Percentiles rank a stretch among this genome's conserved stretches.
These are phyloP conservation scores for Cladosporium phlei DNA, from an alignment of 2,329 filamentous ascomycete genomes.

Conservation along the genomic window DNA sequence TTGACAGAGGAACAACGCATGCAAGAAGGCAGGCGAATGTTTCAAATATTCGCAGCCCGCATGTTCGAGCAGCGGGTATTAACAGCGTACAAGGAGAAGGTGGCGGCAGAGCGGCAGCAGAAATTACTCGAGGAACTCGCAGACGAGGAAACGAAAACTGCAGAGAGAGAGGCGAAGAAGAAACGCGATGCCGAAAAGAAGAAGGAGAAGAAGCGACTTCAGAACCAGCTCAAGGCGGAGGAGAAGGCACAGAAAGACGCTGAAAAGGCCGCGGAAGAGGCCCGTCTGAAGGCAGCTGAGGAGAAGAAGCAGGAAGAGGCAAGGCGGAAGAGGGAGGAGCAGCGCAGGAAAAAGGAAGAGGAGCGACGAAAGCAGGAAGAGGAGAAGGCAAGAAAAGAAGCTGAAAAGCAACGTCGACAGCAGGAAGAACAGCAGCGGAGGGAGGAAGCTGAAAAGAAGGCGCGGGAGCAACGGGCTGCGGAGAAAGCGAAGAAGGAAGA, in stretches of 20 bases:
- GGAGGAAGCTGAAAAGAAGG: constrained; percentile 78
- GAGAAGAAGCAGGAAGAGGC: constrained; percentile 76
- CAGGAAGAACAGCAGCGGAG: constrained; percentile 84
- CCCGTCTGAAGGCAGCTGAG: constrained; percentile 68
- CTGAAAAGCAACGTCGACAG: constrained; percentile 71
- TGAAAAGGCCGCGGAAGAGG: constrained; percentile 83
- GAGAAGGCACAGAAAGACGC: constrained; percentile 84
- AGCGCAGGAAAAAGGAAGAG: constrained; percentile 83
- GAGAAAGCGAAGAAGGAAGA: constrained; percentile 73
- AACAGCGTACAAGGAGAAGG: constrained; percentile 96
- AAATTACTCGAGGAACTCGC: constrained; percentile 87
- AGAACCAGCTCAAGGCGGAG: constrained; percentile 84
- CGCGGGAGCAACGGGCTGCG: constrained; percentile 70
- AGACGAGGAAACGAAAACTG: constrained; percentile 72
- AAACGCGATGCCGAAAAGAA: constrained; percentile 90
- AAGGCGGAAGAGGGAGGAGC: constrained; percentile 78
- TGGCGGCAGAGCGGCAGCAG: constrained; percentile 84
- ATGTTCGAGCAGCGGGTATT: constrained; percentile 99
- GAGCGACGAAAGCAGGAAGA: constrained; percentile 89
- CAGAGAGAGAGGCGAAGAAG: constrained; percentile 84
- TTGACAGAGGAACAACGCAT: constrained; percentile 99
- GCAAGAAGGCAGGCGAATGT: constrained; percentile 98
- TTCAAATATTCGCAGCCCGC: constrained; percentile 96
- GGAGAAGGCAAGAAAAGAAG: constrained; percentile 76
- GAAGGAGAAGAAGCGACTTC: constrained; percentile 86